These are phyloP conservation scores for Gaertneriomyces semiglobifer DNA, from an alignment of 192 early-diverging fungal genomes.

Conservation along the genomic window DNA sequence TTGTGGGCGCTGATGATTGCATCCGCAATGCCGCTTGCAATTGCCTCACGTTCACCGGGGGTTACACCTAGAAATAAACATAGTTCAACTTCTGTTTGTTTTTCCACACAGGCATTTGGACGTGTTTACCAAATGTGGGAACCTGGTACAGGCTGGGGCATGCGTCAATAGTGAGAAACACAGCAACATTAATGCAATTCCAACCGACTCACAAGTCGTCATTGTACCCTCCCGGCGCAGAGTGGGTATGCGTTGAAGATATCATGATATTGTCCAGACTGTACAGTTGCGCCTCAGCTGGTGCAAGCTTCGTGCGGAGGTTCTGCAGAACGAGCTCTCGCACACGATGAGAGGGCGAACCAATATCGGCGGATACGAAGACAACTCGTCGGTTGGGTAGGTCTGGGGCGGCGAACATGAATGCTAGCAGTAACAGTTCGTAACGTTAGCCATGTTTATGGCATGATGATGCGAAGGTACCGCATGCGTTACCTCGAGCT, in stretches of 20 bases:
- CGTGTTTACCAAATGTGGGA: slow-evolving; percentile 12
- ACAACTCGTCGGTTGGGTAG: slow-evolving; percentile 30
- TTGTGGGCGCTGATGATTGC: slow-evolving; percentile 41
- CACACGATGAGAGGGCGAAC: slow-evolving; percentile 18
- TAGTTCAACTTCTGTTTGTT: no score
- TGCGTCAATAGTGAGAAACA: background rate
- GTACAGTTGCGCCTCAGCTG: slow-evolving; percentile 31
- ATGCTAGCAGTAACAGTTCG: slow-evolving; percentile 14
- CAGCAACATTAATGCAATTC: background rate
- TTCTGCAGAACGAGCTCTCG: slow-evolving; percentile 17
- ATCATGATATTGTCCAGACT: slow-evolving; percentile 45
- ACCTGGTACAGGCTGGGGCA: slow-evolving; percentile 9
- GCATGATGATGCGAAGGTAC: no score
- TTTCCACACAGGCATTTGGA: no score
- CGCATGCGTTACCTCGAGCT: slow-evolving; percentile 20
- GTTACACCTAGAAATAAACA: slow-evolving; percentile 11
- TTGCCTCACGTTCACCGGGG: slow-evolving; percentile 33
- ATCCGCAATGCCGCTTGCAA: slow-evolving; percentile 34
- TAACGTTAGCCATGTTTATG: no score
- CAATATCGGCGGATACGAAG: slow-evolving; percentile 39
- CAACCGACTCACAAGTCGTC: slow-evolving; percentile 38
- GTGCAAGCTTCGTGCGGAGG: slow-evolving; percentile 11
- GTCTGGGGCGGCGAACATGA: slow-evolving; percentile 35
- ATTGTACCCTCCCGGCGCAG: slow-evolving; percentile 39
- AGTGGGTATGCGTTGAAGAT: slow-evolving; percentile 50